Base-by-base conservation (phyloP, 352 stramenopile genomes). In the Phytopythium chamaehyphon region DNA sequence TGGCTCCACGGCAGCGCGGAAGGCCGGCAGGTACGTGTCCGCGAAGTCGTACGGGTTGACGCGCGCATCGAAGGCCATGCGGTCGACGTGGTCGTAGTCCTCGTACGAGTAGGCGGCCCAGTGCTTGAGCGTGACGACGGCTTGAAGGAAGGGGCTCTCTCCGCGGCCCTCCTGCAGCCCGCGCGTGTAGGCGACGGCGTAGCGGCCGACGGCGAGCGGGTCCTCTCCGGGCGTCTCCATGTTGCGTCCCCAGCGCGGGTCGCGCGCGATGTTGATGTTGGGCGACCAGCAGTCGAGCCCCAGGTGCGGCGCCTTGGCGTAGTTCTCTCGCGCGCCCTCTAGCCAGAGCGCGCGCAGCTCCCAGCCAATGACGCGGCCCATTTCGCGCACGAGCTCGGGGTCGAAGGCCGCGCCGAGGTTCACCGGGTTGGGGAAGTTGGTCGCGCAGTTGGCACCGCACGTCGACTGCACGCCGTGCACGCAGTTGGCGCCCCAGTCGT, bases 191-290 rank as follows among this genome's bases (percentile, higher is more conserved):
- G 85, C 79, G 3, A 89, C 73, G 14, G 88, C 90, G 57, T 98
- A 98, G n/a, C 77, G 74, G 12, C 73, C 78, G 45, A 91, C 97
- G n/a, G 98, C 66, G 23, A 92, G 67, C 12, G 95, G 94, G 56
- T 98, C 93, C 81, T 98, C 95, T 4, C 90, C 95, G 15, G 89
- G 86, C 3, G 81, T 96, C 71, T 98, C 90, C 79, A 97, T 95
- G 57, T 91, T 96, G 23, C 95, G 68, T 8, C 95, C 95, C 91
- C 91, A 98, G 45, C 93, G 71, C 35, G 94, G 93, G 72, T 98
- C 93, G 56, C 94, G 69, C 46, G 96, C 95, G 48, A 98, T 88
- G 64, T 98, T 98, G 49, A 98, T 91, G 56, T 97, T 98, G 12
- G 95, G 95, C 43, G 84, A 93, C 84, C 88, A 98, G 64, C 84